Conservation (phyloP, 108 stramenopile species). For the Hondaea fermentalgiana region DNA sequence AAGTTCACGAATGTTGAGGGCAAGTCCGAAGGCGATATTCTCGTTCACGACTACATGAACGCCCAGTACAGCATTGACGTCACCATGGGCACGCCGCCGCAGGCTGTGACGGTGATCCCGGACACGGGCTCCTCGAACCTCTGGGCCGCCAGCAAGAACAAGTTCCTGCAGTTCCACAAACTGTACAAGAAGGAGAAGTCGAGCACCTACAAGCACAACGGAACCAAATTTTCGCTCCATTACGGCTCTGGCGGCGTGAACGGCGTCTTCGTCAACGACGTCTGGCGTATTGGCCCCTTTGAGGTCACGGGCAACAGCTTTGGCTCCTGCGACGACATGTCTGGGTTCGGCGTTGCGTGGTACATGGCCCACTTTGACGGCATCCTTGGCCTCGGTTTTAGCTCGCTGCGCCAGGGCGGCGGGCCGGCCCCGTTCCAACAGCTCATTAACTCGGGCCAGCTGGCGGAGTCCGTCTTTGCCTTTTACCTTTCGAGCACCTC, state of each 20-base stretch:
- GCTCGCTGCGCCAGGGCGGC: conserved; percentile 69
- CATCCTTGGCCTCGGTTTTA: conserved; percentile 91
- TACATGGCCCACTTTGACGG: conserved; percentile 74
- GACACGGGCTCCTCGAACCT: conserved; percentile 93
- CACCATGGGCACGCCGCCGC: conserved; percentile 65
- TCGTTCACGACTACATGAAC: conserved; percentile 4
- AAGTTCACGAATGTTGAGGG: background rate
- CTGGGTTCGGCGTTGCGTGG: conserved; percentile 89
- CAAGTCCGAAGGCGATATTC: background rate
- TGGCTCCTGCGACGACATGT: conserved; percentile 75
- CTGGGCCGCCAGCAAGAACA: conserved; percentile 85
- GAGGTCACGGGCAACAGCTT: conserved; percentile 41
- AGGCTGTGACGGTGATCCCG: conserved; percentile 82
- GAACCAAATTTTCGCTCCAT: conserved; percentile 73
- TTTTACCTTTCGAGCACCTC: conserved; percentile 76
- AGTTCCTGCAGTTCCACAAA: conserved; percentile 50
- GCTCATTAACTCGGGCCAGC: conserved; percentile 67
- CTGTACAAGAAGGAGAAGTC: conserved; percentile 50
- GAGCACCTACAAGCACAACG: conserved; percentile 43
- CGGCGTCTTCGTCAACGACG: conserved; percentile 47
- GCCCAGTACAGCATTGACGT: conserved; percentile 40
- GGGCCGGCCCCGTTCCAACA: conserved; percentile 82
- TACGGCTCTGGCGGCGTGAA: conserved; percentile 76
- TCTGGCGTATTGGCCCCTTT: conserved; percentile 43
- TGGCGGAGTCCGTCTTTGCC: conserved; percentile 73